These are phyloP conservation scores for Dictyostelium citrinum DNA, from an alignment of 78 protist genomes.

Conservation along the genomic window DNA sequence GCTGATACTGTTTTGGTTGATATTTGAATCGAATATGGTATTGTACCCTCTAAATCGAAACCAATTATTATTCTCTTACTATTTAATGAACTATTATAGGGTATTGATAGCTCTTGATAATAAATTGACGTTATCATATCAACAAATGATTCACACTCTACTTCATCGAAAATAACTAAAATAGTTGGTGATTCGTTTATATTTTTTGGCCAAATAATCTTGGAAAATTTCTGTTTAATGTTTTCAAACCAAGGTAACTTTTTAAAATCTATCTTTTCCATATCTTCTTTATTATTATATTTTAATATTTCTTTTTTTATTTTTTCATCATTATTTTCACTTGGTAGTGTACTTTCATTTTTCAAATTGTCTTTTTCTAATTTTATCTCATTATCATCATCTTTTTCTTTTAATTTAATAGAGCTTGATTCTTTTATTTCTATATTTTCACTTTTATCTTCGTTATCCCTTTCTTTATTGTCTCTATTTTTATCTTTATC, in stretches of 20 bases:
- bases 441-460: background rate
- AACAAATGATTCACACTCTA: slow-evolving; percentile 7
- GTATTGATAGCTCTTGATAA: background rate
- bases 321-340: background rate
- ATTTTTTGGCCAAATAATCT: slow-evolving; percentile 45
- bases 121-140: background rate
- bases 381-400: background rate
- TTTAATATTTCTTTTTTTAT: background rate
- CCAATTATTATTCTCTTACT: slow-evolving; percentile 19
- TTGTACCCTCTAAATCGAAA: slow-evolving; percentile 42
- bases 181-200: slow-evolving; percentile 15
- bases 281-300: background rate
- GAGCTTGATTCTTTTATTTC: background rate
- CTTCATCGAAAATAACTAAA: background rate
- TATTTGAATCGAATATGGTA: slow-evolving; percentile 14
- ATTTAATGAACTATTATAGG: background rate
- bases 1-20: slow-evolving; percentile 32
- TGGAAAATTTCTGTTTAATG: slow-evolving; percentile 11
- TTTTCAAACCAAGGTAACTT: slow-evolving; percentile 23
- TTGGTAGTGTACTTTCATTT: too few species aligned
- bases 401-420: background rate
- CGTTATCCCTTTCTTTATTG: background rate
- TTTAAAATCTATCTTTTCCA: slow-evolving; percentile 1
- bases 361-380: background rate
- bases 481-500: background rate